A percentile compares a stretch with the other conserved stretches of the same genome.
Evolutionary conservation across 495 filamentous ascomycete species (phyloP).

Genomic region (Chaetomium fimeti): DNA sequence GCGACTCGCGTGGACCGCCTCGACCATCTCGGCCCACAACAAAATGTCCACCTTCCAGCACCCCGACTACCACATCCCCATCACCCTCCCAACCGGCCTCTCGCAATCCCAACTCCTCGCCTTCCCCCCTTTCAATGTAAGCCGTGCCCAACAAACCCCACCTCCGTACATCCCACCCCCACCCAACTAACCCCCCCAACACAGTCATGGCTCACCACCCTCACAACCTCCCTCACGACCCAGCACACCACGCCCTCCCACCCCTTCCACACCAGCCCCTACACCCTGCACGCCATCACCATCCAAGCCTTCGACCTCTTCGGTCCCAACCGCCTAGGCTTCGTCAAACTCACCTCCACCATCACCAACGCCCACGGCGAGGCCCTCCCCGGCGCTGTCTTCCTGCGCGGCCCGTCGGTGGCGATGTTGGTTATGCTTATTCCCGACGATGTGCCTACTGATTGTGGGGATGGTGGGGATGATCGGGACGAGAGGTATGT

Average conservation of each 20-base stretch:
- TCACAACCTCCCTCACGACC: slow-evolving; percentile 61
- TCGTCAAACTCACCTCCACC: slow-evolving; percentile 69
- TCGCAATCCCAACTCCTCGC: slow-evolving; percentile 60
- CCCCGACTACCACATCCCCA: slow-evolving; percentile 44
- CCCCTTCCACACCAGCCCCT: slow-evolving; percentile 69
- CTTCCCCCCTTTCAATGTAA: slow-evolving; percentile 67
- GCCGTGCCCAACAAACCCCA: slow-evolving; percentile 6
- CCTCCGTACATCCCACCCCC: neutral
- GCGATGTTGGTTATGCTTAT: slow-evolving; percentile 78
- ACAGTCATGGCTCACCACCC: slow-evolving; percentile 65
- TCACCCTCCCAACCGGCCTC: slow-evolving; percentile 60
- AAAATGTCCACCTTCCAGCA: slow-evolving; percentile 46
- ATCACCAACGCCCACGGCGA: slow-evolving; percentile 64
- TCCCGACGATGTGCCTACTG: slow-evolving; percentile 58
- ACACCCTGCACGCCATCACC: slow-evolving; percentile 64
- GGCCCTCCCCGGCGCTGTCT: slow-evolving; percentile 70
- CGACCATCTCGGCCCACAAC: neutral
- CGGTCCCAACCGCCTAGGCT: slow-evolving; percentile 63
- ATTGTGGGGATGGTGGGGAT: slow-evolving; percentile 30
- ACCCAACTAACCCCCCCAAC: neutral
- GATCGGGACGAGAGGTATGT: slow-evolving; percentile 59
- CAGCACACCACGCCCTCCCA: slow-evolving; percentile 59
- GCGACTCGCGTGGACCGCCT: slow-evolving; percentile 3
- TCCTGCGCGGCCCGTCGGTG: slow-evolving; percentile 78
- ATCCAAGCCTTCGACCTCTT: slow-evolving; percentile 77